Evolutionary conservation across 2,329 filamentous ascomycete genomes (phyloP).

Genomic region (Pestalotiopsis fici): DNA sequence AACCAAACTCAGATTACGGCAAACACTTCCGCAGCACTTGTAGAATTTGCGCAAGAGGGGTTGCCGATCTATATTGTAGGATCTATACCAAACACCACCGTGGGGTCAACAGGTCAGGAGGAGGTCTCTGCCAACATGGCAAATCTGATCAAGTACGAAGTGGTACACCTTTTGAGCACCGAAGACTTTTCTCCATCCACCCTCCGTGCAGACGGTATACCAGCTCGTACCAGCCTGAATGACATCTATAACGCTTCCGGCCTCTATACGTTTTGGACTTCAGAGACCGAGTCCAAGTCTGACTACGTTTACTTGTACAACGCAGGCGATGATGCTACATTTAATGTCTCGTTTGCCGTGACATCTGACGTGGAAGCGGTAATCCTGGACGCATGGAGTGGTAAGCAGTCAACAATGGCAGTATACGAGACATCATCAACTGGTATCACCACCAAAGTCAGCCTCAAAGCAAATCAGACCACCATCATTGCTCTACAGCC

Average conservation of each 20-base stretch:
- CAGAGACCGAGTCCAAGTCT: neutral
- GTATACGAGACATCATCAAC: neutral
- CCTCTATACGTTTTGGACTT: slow-evolving; percentile 10
- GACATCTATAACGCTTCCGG: neutral
- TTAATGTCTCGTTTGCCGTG: slow-evolving; percentile 7
- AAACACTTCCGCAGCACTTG: slow-evolving; percentile 13
- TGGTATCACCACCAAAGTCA: slow-evolving; percentile 2
- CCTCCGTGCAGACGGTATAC: slow-evolving; percentile 1
- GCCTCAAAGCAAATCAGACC: slow-evolving; percentile 2
- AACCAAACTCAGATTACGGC: slow-evolving; percentile 19
- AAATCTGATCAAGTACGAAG: neutral
- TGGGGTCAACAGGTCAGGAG: slow-evolving; percentile 4
- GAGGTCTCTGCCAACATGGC: slow-evolving; percentile 10
- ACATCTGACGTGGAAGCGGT: neutral
- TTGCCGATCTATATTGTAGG: slow-evolving; percentile 23
- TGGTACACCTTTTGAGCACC: neutral
- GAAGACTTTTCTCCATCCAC: slow-evolving; percentile 5
- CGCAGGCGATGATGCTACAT: slow-evolving; percentile 1
- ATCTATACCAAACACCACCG: slow-evolving; percentile 2
- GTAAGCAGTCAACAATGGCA: neutral
- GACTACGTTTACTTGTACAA: slow-evolving; percentile 13
- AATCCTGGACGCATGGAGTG: slow-evolving; percentile 8
- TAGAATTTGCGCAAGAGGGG: slow-evolving; percentile 17
- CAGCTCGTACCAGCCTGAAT: slow-evolving; percentile 3
- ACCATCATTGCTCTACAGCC: slow-evolving; percentile 2